Base-by-base conservation (phyloP, 176 grass and related monocot species). In the Puya raimondii region DNA sequence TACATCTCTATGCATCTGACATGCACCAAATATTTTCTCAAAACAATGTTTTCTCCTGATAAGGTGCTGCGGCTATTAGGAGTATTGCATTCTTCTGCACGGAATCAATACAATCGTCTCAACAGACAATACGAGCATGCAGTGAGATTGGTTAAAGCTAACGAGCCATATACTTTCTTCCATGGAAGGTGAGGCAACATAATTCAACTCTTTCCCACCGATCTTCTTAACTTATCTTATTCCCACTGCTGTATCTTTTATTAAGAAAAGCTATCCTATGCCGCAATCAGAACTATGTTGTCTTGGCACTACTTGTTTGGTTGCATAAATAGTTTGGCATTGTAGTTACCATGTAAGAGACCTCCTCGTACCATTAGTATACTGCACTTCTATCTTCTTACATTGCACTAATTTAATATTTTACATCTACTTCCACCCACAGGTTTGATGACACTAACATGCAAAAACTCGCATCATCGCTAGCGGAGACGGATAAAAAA, bases 401-500 rank as follows among this genome's bases (percentile, higher is more conserved):
- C 7, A 42, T 42, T 42, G 33, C 33, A 42, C 33, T 42, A 42
- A 20, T 7, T 17, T 15, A 61, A 20, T 61, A 18, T 9, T 21
- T 61, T 18, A 61, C 56, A 18, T 76, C 10, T 4, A 2, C 20
- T 72, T 65, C 21, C 23, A 10, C 33, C 33, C 17, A 21, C 52
- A 80, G 78, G 52, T 80, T 69, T 74, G 78, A 80, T 69, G 65
- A 80, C 53, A 51, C 63, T 16, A 74, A 80, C 53, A 74, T 74
- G 53, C 78, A 80, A 64, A 51, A n/a, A 33, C 78, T 80, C 67
- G 49, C 73, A 0, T 2, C 33, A 6, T 42, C 12, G 47, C 33
- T 63, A 52, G 63, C 20, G 51, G 11, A 52, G 49, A 68, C 10
- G 33, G 78, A 74, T 17, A 69, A 23, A 27, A 47, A 74, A 22